Conservation (phyloP, 176 grass and related monocot species). For the Phragmites australis region DNA sequence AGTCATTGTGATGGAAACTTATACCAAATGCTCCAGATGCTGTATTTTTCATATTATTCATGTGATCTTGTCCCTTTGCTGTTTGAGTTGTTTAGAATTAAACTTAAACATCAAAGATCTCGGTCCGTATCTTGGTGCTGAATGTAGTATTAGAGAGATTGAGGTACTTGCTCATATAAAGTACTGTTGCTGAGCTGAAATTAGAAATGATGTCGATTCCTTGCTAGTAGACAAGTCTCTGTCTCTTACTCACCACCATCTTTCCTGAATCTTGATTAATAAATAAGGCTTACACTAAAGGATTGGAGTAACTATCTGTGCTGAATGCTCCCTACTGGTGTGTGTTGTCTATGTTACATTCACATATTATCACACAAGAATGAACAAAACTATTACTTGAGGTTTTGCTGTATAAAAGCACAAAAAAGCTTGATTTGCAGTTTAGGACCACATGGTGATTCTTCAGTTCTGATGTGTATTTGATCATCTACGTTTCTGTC, state of each 20-base stretch:
- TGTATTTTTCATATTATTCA: not conserved
- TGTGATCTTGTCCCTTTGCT: not conserved
- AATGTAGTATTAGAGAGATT: not conserved
- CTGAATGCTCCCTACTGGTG: not conserved
- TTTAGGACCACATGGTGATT: no score
- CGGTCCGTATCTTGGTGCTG: not conserved
- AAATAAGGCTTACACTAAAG: not conserved
- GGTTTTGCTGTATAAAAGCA: not conserved
- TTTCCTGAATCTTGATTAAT: not conserved
- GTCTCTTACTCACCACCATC: not conserved
- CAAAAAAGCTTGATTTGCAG: not conserved
- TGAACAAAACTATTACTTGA: not conserved
- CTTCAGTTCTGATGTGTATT: not conserved
- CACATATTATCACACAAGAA: not conserved
- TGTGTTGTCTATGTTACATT: not conserved
- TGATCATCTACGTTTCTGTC: not conserved
- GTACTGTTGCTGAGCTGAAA: not conserved
- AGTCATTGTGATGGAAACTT: not conserved
- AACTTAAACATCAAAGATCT: not conserved
- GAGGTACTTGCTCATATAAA: not conserved
- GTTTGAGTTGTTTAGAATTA: not conserved
- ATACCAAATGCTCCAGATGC: not conserved
- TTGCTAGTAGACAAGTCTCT: not conserved
- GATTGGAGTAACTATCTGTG: not conserved
- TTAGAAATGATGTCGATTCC: not conserved